A percentile compares a stretch with the other conserved stretches of the same genome.
phyloP scores from a whole-genome alignment of 2,329 filamentous ascomycete species.

The Hymenoscyphus fraxineus region DNA sequence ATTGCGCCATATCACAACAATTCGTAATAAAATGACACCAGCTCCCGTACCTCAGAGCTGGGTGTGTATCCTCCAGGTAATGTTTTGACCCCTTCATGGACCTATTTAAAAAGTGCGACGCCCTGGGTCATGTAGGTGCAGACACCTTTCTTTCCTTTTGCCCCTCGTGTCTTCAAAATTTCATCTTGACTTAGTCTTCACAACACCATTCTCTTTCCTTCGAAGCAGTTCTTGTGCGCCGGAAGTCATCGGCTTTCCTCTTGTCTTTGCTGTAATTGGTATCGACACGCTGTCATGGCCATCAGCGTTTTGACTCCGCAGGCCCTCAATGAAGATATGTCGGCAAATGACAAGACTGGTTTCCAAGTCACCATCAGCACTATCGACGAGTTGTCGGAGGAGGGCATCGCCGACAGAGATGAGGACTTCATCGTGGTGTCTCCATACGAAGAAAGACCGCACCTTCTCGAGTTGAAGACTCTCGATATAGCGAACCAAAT shows the following conservation, averaged over 20 bases:
- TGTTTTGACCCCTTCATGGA: background rate
- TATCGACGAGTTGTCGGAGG: background rate
- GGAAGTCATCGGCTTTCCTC: background rate
- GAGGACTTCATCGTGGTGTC: slow-evolving; percentile 58
- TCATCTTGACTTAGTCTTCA: background rate
- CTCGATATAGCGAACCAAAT: slow-evolving; percentile 64
- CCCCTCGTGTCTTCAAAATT: background rate
- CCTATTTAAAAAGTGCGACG: background rate
- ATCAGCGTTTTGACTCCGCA: background rate
- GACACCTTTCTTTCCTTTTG: background rate
- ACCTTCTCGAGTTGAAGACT: slow-evolving; percentile 68
- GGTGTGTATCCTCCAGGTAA: slow-evolving; percentile 6
- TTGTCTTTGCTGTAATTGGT: background rate
- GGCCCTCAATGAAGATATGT: background rate
- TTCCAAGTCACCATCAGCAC: background rate
- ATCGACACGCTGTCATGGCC: background rate
- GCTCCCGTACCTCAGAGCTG: slow-evolving; percentile 1
- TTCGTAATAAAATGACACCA: slow-evolving; percentile 23
- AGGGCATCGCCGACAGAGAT: slow-evolving; percentile 8
- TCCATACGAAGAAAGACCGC: slow-evolving; percentile 67
- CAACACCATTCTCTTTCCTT: background rate
- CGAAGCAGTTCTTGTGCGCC: background rate
- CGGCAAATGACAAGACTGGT: background rate
- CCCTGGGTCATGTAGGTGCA: slow-evolving; percentile 9
- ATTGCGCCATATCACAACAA: slow-evolving; percentile 22